These are phyloP conservation scores for Ilyonectria mors-panacis DNA, from an alignment of 2,329 filamentous ascomycete genomes.

Conservation along the genomic window DNA sequence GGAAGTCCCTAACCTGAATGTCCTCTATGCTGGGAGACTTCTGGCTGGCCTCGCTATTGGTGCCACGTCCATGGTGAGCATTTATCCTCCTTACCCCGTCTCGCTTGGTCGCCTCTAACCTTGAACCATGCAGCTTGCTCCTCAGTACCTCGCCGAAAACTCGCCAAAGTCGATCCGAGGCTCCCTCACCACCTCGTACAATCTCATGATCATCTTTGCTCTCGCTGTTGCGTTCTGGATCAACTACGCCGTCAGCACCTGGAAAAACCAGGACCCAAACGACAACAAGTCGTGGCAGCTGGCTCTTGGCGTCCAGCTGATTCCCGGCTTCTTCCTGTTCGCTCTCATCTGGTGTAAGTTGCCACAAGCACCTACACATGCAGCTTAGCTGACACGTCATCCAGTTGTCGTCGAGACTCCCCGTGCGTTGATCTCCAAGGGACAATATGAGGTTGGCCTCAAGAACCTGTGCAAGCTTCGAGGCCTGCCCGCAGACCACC, in stretches of 20 bases:
- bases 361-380: too few relatives aligned
- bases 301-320: conserved; percentile 34
- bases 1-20: conserved; percentile 21
- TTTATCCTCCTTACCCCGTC: not conserved
- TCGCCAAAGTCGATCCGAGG: conserved; percentile 25
- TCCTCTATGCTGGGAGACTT: conserved; percentile 21
- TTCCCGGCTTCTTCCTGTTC: conserved; percentile 36
- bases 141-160: conserved; percentile 27
- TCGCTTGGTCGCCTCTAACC: not conserved
- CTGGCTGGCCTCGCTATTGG: conserved; percentile 21
- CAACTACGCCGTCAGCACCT: conserved; percentile 27
- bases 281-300: conserved; percentile 23
- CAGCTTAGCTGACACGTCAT: not conserved
- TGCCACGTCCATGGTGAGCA: conserved; percentile 20
- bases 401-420: conserved; percentile 34
- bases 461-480: conserved; percentile 56
- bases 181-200: conserved; percentile 20
- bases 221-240: conserved; percentile 25
- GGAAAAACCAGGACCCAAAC: conserved; percentile 1
- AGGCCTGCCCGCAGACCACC: conserved; percentile 55
- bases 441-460: conserved; percentile 53
- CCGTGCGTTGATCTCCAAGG: conserved; percentile 52
- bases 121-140: conserved; percentile 12
- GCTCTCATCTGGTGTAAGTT: conserved; percentile 20
- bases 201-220: conserved; percentile 27